A percentile compares a stretch with the other conserved stretches of the same genome.
Conservation (phyloP, 768 basidiomycete genomes). For the Mycena indigotica region DNA sequence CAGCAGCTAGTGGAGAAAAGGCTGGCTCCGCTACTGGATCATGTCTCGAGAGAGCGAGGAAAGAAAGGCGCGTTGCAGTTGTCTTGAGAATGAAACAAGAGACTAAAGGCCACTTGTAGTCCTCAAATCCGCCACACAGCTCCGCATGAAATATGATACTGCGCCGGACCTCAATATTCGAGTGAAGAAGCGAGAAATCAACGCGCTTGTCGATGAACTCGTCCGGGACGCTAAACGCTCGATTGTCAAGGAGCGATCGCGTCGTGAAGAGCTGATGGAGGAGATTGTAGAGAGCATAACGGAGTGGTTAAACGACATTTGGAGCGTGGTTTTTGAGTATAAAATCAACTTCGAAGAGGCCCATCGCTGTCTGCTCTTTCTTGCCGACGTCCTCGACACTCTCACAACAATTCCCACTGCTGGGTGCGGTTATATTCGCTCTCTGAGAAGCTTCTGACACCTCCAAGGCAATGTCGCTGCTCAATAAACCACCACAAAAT, state of each 20-base stretch:
- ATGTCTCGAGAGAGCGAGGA: slow-evolving; percentile 38
- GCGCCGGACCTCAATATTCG: slow-evolving; percentile 56
- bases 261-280: slow-evolving; percentile 53
- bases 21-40: slow-evolving; percentile 51
- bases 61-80: slow-evolving; percentile 33
- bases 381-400: slow-evolving; percentile 42
- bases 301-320: slow-evolving; percentile 65
- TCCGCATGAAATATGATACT: slow-evolving; percentile 39
- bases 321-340: slow-evolving; percentile 63
- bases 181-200: slow-evolving; percentile 58
- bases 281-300: slow-evolving; percentile 59
- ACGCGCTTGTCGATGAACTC: slow-evolving; percentile 53
- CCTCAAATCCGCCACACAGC: slow-evolving; percentile 40
- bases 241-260: slow-evolving; percentile 54
- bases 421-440: slow-evolving; percentile 32
- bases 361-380: slow-evolving; percentile 50
- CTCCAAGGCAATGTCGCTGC: slow-evolving; percentile 54
- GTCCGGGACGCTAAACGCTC: slow-evolving; percentile 54
- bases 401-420: slow-evolving; percentile 42
- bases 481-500: slow-evolving; percentile 49
- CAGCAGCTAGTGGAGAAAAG: slow-evolving; percentile 51
- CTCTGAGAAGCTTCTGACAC: neutral
- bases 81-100: neutral
- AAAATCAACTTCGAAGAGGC: slow-evolving; percentile 51
- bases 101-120: slow-evolving; percentile 23